Evolutionary conservation across 306 rosid genomes (phyloP), one percentile per base, ranked within the genome.

Genomic region (Phaseolus lunatus): DNA sequence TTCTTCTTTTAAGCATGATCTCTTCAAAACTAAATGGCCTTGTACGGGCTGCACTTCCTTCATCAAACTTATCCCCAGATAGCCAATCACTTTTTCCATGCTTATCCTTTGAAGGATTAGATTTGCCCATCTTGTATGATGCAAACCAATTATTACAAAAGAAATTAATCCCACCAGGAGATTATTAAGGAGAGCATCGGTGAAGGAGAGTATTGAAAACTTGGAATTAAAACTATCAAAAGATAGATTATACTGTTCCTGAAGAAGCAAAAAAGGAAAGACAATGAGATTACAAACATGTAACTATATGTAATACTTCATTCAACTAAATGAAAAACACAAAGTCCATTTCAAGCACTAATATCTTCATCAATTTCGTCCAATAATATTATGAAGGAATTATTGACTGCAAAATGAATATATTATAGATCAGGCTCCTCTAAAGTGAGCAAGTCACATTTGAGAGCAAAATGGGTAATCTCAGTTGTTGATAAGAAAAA

Each of bases 21-120:
- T 95, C 96, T 71, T 91, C 93, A 64, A 84, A 81, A 85, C 94
- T 89, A 65, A 88, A 75, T 33, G 99, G 96, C 91, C 99, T 88
- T 58, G 99, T 95, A 65, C 94, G 89, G 78, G 99, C 97, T 29
- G 99, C 90, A 87, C 88, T 89, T 67, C 81, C 96, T 73, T 89
- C 92, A 70, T 80, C 88, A 70, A 47, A 37, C 47, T 79, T 73
- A 82, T 58, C 73, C 76, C 29, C 61, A 53, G 87, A 82, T 78
- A 62, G 79, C 79, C 65, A 14, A 41, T 79, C 59, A 71, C 73
- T 74, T 48, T 76, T 88, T 59, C 73, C 77, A 68, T 82, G 50
- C 84, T 75, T 89, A 77, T 85, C 86, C 71, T 81, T 87, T 45
- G 52, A 81, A 80, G 62, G 79, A 56, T 80, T 84, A 78, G 70